phyloP scores from a whole-genome alignment of 164 flowering plant genomes.

The Stephania yunnanensis region DNA sequence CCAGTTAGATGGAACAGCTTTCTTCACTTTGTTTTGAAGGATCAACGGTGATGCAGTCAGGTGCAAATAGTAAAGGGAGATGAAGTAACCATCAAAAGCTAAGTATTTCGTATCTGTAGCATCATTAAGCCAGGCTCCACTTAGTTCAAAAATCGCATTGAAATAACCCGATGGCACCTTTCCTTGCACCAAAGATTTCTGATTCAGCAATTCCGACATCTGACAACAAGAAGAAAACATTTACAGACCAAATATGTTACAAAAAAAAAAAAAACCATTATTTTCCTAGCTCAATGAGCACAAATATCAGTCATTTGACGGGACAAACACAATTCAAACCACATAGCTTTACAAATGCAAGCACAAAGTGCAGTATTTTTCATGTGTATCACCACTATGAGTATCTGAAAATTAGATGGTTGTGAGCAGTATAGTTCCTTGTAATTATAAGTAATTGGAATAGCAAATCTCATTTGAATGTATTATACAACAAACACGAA shows the following conservation, averaged over 20 bases:
- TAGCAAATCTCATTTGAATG: too few species aligned
- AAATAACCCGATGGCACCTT: slow-evolving; percentile 87
- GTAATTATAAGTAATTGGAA: too few species aligned
- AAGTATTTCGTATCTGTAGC: slow-evolving; percentile 65
- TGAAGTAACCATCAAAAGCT: slow-evolving; percentile 86
- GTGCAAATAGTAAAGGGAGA: slow-evolving; percentile 72
- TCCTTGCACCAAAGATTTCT: slow-evolving; percentile 75
- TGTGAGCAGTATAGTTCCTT: too few species aligned
- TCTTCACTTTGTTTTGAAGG: slow-evolving; percentile 64
- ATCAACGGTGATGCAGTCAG: slow-evolving; percentile 62
- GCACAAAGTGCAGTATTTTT: too few species aligned
- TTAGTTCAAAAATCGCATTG: slow-evolving; percentile 68
- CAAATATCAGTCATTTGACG: too few species aligned
- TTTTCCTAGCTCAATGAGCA: too few species aligned
- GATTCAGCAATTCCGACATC: slow-evolving; percentile 94
- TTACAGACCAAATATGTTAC: neutral
- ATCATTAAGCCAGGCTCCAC: slow-evolving; percentile 79
- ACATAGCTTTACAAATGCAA: too few species aligned
- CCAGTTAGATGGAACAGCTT: slow-evolving; percentile 73
- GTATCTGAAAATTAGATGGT: too few species aligned
- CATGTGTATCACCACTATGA: too few species aligned
- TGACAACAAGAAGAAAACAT: slow-evolving; percentile 25
- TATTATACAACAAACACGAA: too few species aligned
- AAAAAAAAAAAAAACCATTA: neutral
- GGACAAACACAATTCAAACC: too few species aligned